phyloP scores from a whole-genome alignment of 2,329 filamentous ascomycete species.

The Colletotrichum acutatum region DNA sequence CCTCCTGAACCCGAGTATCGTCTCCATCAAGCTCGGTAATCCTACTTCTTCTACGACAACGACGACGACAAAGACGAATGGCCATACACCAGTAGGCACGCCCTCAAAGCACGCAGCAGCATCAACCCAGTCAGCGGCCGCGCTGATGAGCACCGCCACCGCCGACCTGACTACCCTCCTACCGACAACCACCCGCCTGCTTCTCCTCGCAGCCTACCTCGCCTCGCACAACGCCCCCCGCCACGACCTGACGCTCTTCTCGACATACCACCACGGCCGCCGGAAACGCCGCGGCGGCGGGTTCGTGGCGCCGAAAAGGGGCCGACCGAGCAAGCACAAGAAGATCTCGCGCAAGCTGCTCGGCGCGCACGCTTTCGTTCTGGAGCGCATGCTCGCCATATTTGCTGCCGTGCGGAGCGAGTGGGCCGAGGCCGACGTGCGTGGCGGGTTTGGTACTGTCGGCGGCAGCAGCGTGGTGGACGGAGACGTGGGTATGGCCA shows the following conservation, averaged over 20 bases:
- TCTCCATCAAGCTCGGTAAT: constrained; percentile 43
- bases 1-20: constrained; percentile 74
- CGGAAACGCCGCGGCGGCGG: constrained; percentile 62
- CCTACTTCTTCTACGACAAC: neutral
- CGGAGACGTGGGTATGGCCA: constrained; percentile 69
- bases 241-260: constrained; percentile 81
- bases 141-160: neutral
- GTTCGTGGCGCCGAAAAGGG: constrained; percentile 44
- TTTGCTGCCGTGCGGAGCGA: constrained; percentile 73
- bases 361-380: constrained; percentile 79
- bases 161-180: constrained; percentile 66
- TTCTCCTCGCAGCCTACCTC: constrained; percentile 82
- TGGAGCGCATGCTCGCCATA: constrained; percentile 84
- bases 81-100: neutral
- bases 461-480: constrained; percentile 50
- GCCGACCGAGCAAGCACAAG: constrained; percentile 64
- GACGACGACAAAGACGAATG: neutral
- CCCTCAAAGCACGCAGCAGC: constrained; percentile 19
- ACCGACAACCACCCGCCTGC: constrained; percentile 77
- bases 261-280: constrained; percentile 70
- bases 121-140: neutral
- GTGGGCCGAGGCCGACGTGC: constrained; percentile 52
- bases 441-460: constrained; percentile 47
- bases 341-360: constrained; percentile 83
- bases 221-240: constrained; percentile 82